A percentile compares a stretch with the other conserved stretches of the same genome.
These are phyloP conservation scores for Calonectria leucothoes DNA, from an alignment of 2,329 filamentous ascomycete species.

Conservation along the genomic window DNA sequence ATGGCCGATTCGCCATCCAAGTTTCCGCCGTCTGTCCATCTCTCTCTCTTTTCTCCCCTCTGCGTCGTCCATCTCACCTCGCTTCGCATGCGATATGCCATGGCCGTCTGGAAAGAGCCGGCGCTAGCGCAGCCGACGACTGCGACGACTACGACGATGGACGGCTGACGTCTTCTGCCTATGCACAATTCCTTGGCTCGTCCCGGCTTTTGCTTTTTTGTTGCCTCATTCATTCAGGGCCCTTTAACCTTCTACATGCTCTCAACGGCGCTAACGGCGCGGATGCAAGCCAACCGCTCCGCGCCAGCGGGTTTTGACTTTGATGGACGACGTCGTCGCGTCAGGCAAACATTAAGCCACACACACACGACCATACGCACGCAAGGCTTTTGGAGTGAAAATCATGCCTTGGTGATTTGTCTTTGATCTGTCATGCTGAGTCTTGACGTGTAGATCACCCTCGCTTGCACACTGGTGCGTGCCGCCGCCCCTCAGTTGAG, in stretches of 20 bases:
- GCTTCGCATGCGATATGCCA: constrained; percentile 2
- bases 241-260: neutral
- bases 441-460: neutral
- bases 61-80: neutral
- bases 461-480: neutral
- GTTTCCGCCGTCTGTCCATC: neutral
- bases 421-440: neutral
- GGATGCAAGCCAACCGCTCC: constrained; percentile 31
- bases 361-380: neutral
- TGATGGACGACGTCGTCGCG: neutral
- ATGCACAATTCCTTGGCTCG: neutral
- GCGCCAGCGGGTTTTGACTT: neutral
- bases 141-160: too few species aligned
- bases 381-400: too few species aligned
- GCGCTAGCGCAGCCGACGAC: constrained; percentile 32
- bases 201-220: neutral
- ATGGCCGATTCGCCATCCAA: neutral
- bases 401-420: neutral
- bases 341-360: neutral
- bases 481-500: neutral
- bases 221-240: too few species aligned
- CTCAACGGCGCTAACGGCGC: constrained; percentile 25
- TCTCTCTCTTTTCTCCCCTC: neutral
- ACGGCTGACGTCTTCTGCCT: neutral
- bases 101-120: constrained; percentile 19